Percentiles rank a stretch among this genome's conserved stretches.
Evolutionary conservation across 768 basidiomycete genomes (phyloP).

Genomic region (Leccinum olivaceopallidum): DNA sequence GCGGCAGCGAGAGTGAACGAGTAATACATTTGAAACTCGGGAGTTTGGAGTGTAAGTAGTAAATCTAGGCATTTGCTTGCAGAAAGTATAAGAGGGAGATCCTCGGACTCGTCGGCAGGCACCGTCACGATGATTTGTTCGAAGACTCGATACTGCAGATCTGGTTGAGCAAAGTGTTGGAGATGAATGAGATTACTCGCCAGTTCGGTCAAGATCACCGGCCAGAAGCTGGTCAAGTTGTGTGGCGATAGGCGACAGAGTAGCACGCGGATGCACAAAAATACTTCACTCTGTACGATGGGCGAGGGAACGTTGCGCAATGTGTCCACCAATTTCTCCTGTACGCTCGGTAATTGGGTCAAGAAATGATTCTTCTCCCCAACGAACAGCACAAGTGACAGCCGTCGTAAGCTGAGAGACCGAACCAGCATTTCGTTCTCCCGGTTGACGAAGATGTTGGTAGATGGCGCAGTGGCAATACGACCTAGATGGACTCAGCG

Average conservation of each 20-base stretch:
- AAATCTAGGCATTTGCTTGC: constrained; percentile 95
- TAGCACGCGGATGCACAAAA: constrained; percentile 88
- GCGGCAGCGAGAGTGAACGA: not conserved
- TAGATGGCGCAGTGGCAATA: constrained; percentile 82
- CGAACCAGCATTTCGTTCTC: constrained; percentile 92
- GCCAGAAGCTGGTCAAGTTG: constrained; percentile 96
- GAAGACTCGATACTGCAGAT: constrained; percentile 81
- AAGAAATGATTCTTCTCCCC: constrained; percentile 92
- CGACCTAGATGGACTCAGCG: constrained; percentile 47
- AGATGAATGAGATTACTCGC: constrained; percentile 41
- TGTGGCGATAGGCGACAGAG: constrained; percentile 89
- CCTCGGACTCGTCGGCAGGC: constrained; percentile 83
- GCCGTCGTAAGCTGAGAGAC: constrained; percentile 81
- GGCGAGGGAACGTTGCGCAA: constrained; percentile 62
- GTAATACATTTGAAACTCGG: constrained; percentile 93
- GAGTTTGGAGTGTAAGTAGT: constrained; percentile 89
- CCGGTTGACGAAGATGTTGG: constrained; percentile 94
- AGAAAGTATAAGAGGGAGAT: constrained; percentile 78
- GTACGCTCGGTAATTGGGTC: constrained; percentile 87
- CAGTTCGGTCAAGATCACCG: constrained; percentile 90
- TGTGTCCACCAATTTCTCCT: constrained; percentile 95
- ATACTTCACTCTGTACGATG: constrained; percentile 91
- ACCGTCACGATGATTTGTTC: constrained; percentile 72
- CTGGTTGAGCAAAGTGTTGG: not conserved
- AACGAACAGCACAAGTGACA: constrained; percentile 84